These are phyloP conservation scores for Dactylellina cionopaga DNA, from an alignment of 2,329 filamentous ascomycete genomes.

Conservation along the genomic window DNA sequence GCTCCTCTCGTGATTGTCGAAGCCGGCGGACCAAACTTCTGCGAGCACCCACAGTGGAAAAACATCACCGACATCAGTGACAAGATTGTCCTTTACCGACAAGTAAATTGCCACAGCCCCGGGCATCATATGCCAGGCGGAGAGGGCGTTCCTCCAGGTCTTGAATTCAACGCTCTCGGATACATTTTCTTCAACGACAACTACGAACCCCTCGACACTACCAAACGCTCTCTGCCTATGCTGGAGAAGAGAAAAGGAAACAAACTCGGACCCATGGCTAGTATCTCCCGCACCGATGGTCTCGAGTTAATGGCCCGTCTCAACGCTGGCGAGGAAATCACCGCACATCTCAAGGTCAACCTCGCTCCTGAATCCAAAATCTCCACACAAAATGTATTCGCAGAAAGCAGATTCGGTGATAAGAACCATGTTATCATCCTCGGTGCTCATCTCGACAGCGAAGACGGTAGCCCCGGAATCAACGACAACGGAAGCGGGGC, in stretches of 20 bases:
- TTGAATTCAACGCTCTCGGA: constrained; percentile 59
- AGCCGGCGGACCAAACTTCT: constrained; percentile 60
- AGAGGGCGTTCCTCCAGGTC: too few species aligned
- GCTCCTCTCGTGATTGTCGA: constrained; percentile 62
- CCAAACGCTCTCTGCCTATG: constrained; percentile 61
- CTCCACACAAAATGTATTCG: constrained; percentile 54
- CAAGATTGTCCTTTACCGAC: constrained; percentile 62
- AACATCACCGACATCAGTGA: constrained; percentile 60
- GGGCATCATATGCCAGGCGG: constrained; percentile 64
- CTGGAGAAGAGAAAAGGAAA: constrained; percentile 57
- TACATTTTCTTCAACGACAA: constrained; percentile 61
- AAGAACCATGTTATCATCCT: constrained; percentile 41
- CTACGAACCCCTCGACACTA: constrained; percentile 59
- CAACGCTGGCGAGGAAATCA: constrained; percentile 60
- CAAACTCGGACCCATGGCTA: constrained; percentile 59
- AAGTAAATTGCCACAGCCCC: constrained; percentile 61
- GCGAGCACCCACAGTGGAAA: constrained; percentile 60
- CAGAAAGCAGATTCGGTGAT: not conserved
- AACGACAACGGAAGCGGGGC: constrained; percentile 59
- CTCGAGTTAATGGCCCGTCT: constrained; percentile 61
- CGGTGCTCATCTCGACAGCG: constrained; percentile 59
- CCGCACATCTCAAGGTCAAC: constrained; percentile 62
- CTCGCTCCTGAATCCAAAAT: constrained; percentile 58
- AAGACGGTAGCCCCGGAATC: constrained; percentile 58
- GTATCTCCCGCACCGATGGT: constrained; percentile 63